phyloP scores from a whole-genome alignment of 176 grass and related monocot species.

The Alloteropsis semialata region DNA sequence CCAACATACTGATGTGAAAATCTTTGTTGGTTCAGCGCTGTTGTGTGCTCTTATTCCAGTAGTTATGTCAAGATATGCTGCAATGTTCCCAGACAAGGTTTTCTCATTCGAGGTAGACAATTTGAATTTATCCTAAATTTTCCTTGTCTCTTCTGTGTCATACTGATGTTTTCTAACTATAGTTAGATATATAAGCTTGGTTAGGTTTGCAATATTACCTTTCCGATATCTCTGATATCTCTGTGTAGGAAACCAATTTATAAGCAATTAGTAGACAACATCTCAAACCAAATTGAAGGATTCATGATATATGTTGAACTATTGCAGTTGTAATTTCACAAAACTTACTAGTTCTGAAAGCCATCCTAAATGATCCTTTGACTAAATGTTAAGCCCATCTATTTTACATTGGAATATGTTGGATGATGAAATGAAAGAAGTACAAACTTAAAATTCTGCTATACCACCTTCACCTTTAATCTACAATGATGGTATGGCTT shows the following conservation, averaged over 20 bases:
- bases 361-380: not conserved
- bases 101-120: constrained; percentile 85
- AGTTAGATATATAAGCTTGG: not conserved
- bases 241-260: not conserved
- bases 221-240: not conserved
- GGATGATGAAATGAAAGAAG: not conserved
- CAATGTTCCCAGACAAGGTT: constrained; percentile 89
- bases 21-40: constrained; percentile 68
- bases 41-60: constrained; percentile 90
- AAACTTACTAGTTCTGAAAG: not conserved
- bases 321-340: not conserved
- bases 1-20: constrained; percentile 15
- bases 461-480: not conserved
- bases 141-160: not conserved
- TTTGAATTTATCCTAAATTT: not conserved
- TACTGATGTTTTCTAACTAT: constrained; percentile 2
- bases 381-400: not conserved
- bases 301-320: not conserved
- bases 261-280: not conserved
- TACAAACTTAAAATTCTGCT: not conserved
- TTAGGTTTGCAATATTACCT: not conserved
- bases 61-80: constrained; percentile 85
- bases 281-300: not conserved
- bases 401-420: not conserved
- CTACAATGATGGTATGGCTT: not conserved